These are phyloP conservation scores for Eimeria falciformis DNA, from an alignment of 169 alveolate genomes.

Conservation along the genomic window DNA sequence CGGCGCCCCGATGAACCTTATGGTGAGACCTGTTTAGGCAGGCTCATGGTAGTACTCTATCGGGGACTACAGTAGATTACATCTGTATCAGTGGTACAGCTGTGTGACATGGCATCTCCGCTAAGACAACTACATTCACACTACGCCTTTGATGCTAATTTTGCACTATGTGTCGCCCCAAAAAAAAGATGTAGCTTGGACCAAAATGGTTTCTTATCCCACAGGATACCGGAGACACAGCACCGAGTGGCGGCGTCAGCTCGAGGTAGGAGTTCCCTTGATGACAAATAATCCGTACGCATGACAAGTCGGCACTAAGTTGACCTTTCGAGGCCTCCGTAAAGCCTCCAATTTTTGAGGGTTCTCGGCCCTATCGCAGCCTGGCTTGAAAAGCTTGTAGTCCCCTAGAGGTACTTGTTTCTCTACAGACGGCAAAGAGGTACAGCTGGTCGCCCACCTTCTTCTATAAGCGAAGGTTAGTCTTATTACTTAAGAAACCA, in stretches of 20 bases:
- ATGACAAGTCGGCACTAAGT: no score
- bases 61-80: no score
- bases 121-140: background rate
- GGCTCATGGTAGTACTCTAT: no score
- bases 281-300: no score
- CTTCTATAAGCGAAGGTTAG: conserved; percentile 33
- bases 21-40: background rate
- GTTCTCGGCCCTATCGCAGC: no score
- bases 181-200: background rate
- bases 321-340: no score
- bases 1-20: conserved; percentile 54
- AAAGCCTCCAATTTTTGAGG: no score
- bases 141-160: background rate
- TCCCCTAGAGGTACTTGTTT: background rate
- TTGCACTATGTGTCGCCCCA: background rate
- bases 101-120: background rate
- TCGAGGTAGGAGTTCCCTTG: conserved; percentile 43
- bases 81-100: background rate
- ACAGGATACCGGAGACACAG: conserved; percentile 42
- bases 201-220: background rate
- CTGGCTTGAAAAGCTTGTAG: no score
- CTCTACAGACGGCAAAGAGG: conserved; percentile 42
- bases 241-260: background rate
- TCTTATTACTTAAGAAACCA: background rate
- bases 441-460: conserved; percentile 22